A percentile compares a stretch with the other conserved stretches of the same genome.
Conservation (phyloP, 371 early-diverging fungal species). For the Sporodiniella umbellata region DNA sequence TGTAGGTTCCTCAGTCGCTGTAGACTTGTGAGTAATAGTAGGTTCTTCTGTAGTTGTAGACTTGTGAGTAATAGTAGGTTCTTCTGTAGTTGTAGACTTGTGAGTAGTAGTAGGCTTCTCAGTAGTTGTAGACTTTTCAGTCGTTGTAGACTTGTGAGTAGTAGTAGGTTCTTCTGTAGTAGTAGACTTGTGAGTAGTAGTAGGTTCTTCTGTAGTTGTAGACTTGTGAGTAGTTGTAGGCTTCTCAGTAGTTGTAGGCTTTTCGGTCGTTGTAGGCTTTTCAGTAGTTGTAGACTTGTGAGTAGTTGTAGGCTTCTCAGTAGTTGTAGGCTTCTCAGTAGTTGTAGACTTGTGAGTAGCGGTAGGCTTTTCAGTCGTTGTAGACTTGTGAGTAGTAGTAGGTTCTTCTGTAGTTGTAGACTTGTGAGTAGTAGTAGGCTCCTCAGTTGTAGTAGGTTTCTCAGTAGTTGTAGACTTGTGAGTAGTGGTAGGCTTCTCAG, state of each 20-base stretch:
- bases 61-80: neutral
- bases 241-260: constrained; percentile 1
- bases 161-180: neutral
- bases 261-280: neutral
- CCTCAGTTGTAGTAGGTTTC: neutral
- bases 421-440: neutral
- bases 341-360: neutral
- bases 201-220: neutral
- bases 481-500: neutral
- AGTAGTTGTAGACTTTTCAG: constrained; percentile 4
- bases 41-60: constrained; percentile 1
- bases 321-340: neutral
- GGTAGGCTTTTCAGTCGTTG: neutral
- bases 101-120: neutral
- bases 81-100: neutral
- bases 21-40: neutral
- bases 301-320: neutral
- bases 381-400: no score
- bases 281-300: neutral
- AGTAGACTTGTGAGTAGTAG: neutral
- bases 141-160: neutral
- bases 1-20: neutral
- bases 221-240: neutral
- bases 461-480: neutral
- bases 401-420: no score